Evolutionary conservation across 192 early-diverging fungal genomes (phyloP).

Genomic region (Diversispora eburnea): DNA sequence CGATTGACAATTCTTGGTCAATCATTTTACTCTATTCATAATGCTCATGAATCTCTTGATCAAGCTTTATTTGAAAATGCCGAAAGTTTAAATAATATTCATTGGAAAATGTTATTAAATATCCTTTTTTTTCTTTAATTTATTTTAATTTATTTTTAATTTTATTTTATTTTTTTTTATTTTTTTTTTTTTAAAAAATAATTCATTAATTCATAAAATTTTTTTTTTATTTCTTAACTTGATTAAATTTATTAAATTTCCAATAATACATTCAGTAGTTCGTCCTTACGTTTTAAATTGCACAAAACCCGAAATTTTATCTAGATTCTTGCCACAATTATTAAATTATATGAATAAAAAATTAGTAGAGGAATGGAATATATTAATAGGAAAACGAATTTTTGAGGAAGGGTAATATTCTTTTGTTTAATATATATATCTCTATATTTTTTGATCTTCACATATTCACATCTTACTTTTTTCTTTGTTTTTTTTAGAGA

Average conservation of each 20-base stretch:
- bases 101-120: slow-evolving; percentile 25
- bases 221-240: not conserved
- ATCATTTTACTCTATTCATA: slow-evolving; percentile 35
- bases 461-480: too few species aligned
- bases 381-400: slow-evolving; percentile 27
- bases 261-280: slow-evolving; percentile 26
- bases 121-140: slow-evolving; percentile 9
- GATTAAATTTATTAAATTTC: too few species aligned
- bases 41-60: slow-evolving; percentile 24
- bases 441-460: too few species aligned
- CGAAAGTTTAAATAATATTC: slow-evolving; percentile 31
- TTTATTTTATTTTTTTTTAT: not conserved
- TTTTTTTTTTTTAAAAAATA: too few species aligned
- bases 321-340: slow-evolving; percentile 30
- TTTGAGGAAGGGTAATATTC: not conserved
- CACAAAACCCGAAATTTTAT: slow-evolving; percentile 28
- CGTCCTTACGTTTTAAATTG: slow-evolving; percentile 35
- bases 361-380: slow-evolving; percentile 33
- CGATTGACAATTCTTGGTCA: slow-evolving; percentile 31
- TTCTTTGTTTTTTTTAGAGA: not conserved
- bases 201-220: slow-evolving; percentile 8
- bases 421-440: not conserved
- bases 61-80: slow-evolving; percentile 38
- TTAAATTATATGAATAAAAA: slow-evolving; percentile 37
- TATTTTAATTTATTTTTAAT: too few species aligned